Evolutionary conservation across 768 basidiomycete species (phyloP), one percentile per base, ranked within the genome.

Genomic region (Auricularia auricula-judae): DNA sequence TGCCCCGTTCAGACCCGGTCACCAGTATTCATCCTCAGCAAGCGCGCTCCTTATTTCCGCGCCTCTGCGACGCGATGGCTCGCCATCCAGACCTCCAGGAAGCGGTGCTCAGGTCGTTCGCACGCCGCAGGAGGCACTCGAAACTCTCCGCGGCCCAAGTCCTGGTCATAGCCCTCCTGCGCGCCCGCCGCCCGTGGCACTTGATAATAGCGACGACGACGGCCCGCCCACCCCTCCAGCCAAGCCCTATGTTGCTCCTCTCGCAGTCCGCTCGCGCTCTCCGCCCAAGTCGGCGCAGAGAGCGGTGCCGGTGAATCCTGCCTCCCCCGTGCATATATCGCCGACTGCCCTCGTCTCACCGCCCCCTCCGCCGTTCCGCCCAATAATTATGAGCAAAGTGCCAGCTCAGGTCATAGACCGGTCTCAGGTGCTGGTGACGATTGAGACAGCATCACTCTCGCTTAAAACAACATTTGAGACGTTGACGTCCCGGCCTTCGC

Each of bases 41-140:
- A 23, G 56, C 56, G 16, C 56, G 23, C 56, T 34, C 8, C 14
- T 59, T 8, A 59, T 59, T 29, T 59, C 56, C 8, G 34, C 23
- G 12, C 56, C 56, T 5, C 23, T 59, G 14, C 3, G 2, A 0
- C 23, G 34, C 56, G 34, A 29, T 29, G 56, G 56, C 14, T 33
- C 56, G 23, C 56, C 56, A 12, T 33, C 34, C 29, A 34, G 23
- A n/a, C 56, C 29, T 4, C 29, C 23, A 34, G 34, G 29, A 7
- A 29, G 29, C 56, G 89, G 90, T 47, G 90, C 90, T 14, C 86
- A 80, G 1, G 77, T 93, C 36, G 90, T 92, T 43, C 79, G 86
- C 64, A 92, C 91, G 0, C 91, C 91, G 7, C 85, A 87, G 67
- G 91, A 93, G 64, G 90, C 90, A 23, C 77, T 93, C 36, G 77